phyloP scores from a whole-genome alignment of 441 rosid genomes.

The Arabidopsis hybrid region DNA sequence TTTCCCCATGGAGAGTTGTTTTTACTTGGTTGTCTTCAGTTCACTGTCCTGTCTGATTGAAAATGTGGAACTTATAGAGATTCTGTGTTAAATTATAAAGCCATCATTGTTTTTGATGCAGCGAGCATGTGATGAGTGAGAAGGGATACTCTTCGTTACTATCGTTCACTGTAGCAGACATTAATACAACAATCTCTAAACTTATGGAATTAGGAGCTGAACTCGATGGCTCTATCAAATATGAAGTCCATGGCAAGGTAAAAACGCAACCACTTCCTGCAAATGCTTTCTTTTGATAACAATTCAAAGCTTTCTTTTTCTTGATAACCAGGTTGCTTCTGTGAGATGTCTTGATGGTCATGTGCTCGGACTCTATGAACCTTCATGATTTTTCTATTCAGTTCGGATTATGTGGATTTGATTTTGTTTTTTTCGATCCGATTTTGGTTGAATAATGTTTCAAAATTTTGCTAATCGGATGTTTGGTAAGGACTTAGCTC shows the following conservation, averaged over 20 bases:
- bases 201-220: slow-evolving; percentile 90
- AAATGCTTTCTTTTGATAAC: not conserved
- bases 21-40: not conserved
- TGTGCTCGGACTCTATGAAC: slow-evolving; percentile 85
- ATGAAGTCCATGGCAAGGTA: slow-evolving; percentile 95
- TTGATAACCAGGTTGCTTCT: slow-evolving; percentile 74
- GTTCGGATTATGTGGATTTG: not conserved
- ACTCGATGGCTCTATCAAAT: slow-evolving; percentile 88
- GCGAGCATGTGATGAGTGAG: slow-evolving; percentile 59
- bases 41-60: not conserved
- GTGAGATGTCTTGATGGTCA: slow-evolving; percentile 86
- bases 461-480: no score
- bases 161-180: slow-evolving; percentile 87
- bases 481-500: no score
- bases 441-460: no score
- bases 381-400: slow-evolving; percentile 34
- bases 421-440: not conserved
- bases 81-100: no score
- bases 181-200: slow-evolving; percentile 73
- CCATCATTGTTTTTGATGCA: slow-evolving; percentile 40
- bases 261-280: slow-evolving; percentile 17
- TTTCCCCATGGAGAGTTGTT: not conserved
- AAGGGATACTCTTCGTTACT: slow-evolving; percentile 75
- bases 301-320: slow-evolving; percentile 18
- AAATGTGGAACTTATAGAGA: no score